Evolutionary conservation across 129 eudicot species (phyloP), one percentile per base, ranked within the genome.

Genomic region (Pulicaria dysenterica): DNA sequence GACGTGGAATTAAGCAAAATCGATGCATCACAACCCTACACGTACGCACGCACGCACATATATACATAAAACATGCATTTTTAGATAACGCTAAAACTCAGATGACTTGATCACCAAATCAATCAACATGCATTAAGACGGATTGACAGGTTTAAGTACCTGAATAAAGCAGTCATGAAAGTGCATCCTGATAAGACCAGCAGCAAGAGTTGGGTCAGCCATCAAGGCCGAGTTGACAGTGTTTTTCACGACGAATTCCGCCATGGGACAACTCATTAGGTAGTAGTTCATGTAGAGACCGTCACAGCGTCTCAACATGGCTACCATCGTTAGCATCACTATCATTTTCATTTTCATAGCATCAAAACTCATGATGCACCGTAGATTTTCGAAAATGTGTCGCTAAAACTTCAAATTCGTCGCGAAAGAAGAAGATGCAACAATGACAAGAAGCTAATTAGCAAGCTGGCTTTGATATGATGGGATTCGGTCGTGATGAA

Each of bases 111-210:
- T 24, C 31, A 8, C 12, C n/a, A 64, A 4, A 37, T 49, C 10
- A 8, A 47, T 13, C 2, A 19, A 10, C 48, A n/a, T n/a, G n/a
- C n/a, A n/a, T n/a, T n/a, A 48, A n/a, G 7, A 44, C 46, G 70
- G 53, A 62, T 10, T 16, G 8, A 16, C 31, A 24, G 31, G 2
- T 24, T 24, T 24, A 24, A 24, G 39, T 51, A 92, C 98, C 96
- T 90, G 78, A 58, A 94, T 79, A 72, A 89, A 94, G 79, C 99
- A 94, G 65, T 94, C 99, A 67, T 94, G 99, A 54, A 94, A 94
- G 75, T 87, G 97, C 99, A 93, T 87, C 72, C 98, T 73, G 13
- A 93, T 41, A 36, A 93, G 96, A 44, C 78, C 89, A n/a, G 90
- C 98, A 3, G 98, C 95, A 43, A 93, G 86, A 39, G 96, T 87